Base-by-base conservation (phyloP, 2,329 filamentous ascomycete genomes). In the Aureobasidium sp. region DNA sequence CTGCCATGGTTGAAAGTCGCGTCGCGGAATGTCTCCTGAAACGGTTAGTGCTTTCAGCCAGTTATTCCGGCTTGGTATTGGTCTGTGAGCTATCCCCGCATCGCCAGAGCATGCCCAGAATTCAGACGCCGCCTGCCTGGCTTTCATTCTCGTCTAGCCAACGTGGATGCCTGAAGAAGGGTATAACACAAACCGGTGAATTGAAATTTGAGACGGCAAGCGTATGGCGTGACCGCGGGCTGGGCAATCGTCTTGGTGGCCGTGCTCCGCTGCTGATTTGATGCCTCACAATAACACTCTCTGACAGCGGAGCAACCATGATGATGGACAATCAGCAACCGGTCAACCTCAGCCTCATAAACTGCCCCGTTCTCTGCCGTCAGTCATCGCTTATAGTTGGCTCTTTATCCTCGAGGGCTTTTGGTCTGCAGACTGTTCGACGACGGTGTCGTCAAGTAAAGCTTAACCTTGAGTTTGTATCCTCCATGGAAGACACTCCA, bases 111-210 rank as follows among this genome's bases (percentile, higher is more conserved):
- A 11, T 27, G 10, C 32, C 32, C n/a, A 49, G 27, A 48, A 45
- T 16, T 41, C 25, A 27, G 16, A 15, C 34, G 41, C 41, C 39
- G 39, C 21, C 52, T 39, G 27, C 45, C 39, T 27, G 53, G 54
- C 42, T 34, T 58, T 48, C 42, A 44, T 58, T 48, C 54, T 58
- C 57, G 57, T 59, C 57, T 59, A 59, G 42, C 50, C 48, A 59
- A 59, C 57, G 57, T 59, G 57, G 48, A 36, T 59, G 57, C 57
- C 57, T 59, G 45, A 42, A 50, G 32, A 59, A 32, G 39, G 25
- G 32, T 44, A 59, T 37, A 42, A 16, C 37, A 59, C 27, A 34
- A 50, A 59, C 57, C 57, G 57, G 57, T 59, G 57, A 59, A 36
- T 27, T n/a, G 30, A 59, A 42, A 49, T 59, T 34, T 16, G 25